Conservation (phyloP, 2,329 filamentous ascomycete genomes). For the Hypomyces rosellus region DNA sequence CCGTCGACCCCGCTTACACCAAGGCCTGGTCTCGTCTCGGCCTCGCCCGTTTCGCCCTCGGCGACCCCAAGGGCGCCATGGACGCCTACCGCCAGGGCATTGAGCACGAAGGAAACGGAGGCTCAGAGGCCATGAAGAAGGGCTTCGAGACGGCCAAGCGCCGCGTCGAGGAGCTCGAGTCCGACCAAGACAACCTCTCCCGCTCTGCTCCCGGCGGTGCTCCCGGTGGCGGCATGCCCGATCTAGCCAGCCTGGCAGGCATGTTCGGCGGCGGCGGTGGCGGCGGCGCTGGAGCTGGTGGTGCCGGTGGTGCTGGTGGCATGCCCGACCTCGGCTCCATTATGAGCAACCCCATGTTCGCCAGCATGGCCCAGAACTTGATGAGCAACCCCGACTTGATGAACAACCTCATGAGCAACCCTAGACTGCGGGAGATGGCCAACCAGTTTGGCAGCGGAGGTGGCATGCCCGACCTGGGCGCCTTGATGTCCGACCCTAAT, state of each 20-base stretch:
- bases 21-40: conserved; percentile 96
- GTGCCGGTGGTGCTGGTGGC: conserved; percentile 59
- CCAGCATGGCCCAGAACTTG: conserved; percentile 91
- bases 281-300: conserved; percentile 44
- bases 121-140: conserved; percentile 95
- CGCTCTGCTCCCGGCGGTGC: conserved; percentile 46
- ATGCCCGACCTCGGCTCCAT: conserved; percentile 84
- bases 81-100: conserved; percentile 93
- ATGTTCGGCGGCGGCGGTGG: conserved; percentile 64
- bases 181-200: conserved; percentile 29
- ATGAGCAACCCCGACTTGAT: conserved; percentile 96
- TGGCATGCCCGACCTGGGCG: conserved; percentile 81
- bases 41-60: conserved; percentile 83
- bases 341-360: conserved; percentile 98
- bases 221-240: conserved; percentile 60
- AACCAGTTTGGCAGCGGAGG: conserved; percentile 68
- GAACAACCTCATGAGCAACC: conserved; percentile 91
- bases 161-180: conserved; percentile 73
- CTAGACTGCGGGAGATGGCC: conserved; percentile 80
- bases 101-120: conserved; percentile 86
- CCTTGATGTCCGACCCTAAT: conserved; percentile 85
- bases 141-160: conserved; percentile 90
- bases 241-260: conserved; percentile 62
- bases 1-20: conserved; percentile 85
- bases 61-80: conserved; percentile 85